Evolutionary conservation across 371 early-diverging fungal genomes (phyloP), one percentile per base, ranked within the genome.

Genomic region (Polyrhizophydium stewartii): DNA sequence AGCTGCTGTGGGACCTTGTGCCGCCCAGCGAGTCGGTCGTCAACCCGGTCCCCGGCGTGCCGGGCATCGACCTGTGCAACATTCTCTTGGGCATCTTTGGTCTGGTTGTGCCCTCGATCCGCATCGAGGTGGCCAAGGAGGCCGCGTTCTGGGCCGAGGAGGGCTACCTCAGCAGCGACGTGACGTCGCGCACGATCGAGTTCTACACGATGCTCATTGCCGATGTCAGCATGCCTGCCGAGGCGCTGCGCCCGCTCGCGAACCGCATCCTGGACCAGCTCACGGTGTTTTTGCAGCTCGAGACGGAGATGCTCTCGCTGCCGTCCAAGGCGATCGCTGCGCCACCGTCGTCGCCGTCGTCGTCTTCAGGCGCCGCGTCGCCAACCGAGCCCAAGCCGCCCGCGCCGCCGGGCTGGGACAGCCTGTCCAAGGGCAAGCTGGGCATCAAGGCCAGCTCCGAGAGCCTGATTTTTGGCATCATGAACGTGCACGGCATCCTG

Each of bases 1-100:
- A 49, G 13, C 35, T 72, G 17, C 61, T 59, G n/a, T 75, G 75
- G 75, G 62, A 61, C n/a, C n/a, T 53, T 25, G 25, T 53, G 5
- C 32, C 53, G 6, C 5, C 53, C 5, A 53, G 55, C 19, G 56
- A 61, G 3, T 3, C 35, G 7, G 13, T 7, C 13, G 35, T 35
- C 7, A 7, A 3, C 7, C 35, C 7, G 3, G 35, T 35, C 7
- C 35, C 35, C 35, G 35, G 35, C 32, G 25, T 53, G 5, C 35
- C 32, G 53, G n/a, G 30, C 53, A 30, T 9, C 10, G 53, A 53
- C 9, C 25, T 53, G 3, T 3, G 6, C 10, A 24, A 12, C 7
- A 30, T 53, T 7, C 30, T 53, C 5, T 27, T 53, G 30, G 5
- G 10, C 35, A 53, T 53, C 53, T 53, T 53, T n/a, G 2, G 5